Percentiles rank a stretch among this genome's conserved stretches.
phyloP scores from a whole-genome alignment of 163 green algal genomes.

The Scenedesmus sp. region DNA sequence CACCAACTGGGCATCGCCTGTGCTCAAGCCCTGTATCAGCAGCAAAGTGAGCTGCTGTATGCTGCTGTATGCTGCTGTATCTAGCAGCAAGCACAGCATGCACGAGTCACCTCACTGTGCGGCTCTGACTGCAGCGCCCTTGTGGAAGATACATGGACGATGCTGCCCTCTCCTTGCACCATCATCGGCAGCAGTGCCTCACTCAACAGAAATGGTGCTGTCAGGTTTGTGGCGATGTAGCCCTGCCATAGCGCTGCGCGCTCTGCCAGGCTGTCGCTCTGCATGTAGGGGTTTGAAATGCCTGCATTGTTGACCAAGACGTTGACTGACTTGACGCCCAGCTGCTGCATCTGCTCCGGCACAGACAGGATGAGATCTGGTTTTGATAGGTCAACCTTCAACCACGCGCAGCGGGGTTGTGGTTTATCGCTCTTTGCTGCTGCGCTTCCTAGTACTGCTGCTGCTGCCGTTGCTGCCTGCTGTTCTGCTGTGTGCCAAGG shows the following conservation, averaged over 20 bases:
- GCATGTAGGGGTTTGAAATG: constrained; percentile 53
- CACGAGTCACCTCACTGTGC: constrained; percentile 52
- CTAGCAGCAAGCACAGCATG: neutral
- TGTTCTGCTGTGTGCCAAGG: constrained; percentile 1
- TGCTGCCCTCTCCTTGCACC: constrained; percentile 47
- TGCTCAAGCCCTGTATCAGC: too few species aligned
- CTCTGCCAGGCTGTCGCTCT: neutral
- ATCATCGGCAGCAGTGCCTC: constrained; percentile 59
- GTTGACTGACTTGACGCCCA: constrained; percentile 27
- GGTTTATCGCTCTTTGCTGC: too few species aligned
- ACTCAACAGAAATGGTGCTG: constrained; percentile 61
- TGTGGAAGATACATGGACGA: constrained; percentile 70
- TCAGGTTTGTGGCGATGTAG: constrained; percentile 66
- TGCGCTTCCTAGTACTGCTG: neutral
- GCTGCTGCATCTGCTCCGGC: neutral
- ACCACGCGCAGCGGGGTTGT: neutral
- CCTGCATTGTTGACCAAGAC: constrained; percentile 63
- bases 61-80: neutral
- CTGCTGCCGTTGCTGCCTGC: neutral
- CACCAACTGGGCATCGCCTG: too few species aligned
- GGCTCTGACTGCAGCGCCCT: constrained; percentile 68
- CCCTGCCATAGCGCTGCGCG: constrained; percentile 41
- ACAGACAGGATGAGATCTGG: constrained; percentile 34
- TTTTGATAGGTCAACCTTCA: constrained; percentile 49
- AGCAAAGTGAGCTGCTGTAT: too few species aligned